Percentiles rank a stretch among this genome's conserved stretches.
These are phyloP conservation scores for Skeletonema potamos DNA, from an alignment of 108 stramenopile genomes.

Conservation along the genomic window DNA sequence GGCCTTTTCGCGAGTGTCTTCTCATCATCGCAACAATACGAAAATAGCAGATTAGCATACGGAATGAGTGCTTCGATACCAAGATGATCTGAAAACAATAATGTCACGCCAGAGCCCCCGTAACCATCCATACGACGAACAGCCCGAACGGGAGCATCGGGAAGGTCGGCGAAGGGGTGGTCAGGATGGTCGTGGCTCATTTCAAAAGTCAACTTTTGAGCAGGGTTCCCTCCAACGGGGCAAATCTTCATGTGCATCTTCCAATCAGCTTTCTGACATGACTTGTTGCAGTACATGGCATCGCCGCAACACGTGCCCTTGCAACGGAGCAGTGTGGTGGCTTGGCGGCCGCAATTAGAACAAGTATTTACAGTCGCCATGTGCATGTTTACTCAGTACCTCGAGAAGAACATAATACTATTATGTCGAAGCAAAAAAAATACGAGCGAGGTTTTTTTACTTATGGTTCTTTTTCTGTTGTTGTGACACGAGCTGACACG, in stretches of 20 bases:
- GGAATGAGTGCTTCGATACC: neutral
- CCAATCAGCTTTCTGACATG: conserved; percentile 25
- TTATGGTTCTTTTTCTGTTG: no score
- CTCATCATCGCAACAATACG: conserved; percentile 1
- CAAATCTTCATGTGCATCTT: conserved; percentile 24
- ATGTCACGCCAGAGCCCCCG: conserved; percentile 10
- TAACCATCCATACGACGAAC: conserved; percentile 17
- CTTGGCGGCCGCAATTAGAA: conserved; percentile 4
- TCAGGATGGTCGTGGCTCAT: neutral
- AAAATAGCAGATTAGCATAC: neutral
- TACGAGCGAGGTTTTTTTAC: no score
- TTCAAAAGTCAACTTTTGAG: neutral
- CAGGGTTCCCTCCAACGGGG: neutral
- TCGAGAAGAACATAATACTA: no score
- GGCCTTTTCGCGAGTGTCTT: neutral
- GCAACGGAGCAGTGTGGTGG: neutral
- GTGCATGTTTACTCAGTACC: no score
- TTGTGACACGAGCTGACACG: no score
- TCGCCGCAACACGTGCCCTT: conserved; percentile 1
- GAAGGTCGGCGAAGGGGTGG: neutral
- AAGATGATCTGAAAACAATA: conserved; percentile 7
- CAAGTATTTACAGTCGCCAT: neutral
- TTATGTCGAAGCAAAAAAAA: no score
- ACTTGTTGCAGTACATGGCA: conserved; percentile 14
- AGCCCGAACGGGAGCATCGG: conserved; percentile 11